phyloP scores from a whole-genome alignment of 768 basidiomycete species.

The Kwoniella pini region DNA sequence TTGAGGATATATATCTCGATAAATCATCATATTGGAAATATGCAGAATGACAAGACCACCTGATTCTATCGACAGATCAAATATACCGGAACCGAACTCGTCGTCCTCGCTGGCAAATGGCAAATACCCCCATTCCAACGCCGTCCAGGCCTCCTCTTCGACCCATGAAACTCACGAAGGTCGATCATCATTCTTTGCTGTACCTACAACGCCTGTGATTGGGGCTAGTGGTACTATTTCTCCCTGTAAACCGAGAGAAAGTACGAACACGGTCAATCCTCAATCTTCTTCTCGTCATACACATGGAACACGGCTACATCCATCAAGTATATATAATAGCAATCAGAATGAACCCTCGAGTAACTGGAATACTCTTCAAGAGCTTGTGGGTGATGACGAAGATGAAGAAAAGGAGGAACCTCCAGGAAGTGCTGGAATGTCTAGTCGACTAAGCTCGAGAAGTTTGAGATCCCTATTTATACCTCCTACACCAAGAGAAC shows the following conservation, averaged over 20 bases:
- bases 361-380: constrained; percentile 34
- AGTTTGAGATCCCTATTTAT: constrained; percentile 15
- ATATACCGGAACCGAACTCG: not conserved
- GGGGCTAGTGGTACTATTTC: not conserved
- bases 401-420: constrained; percentile 1
- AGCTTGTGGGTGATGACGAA: constrained; percentile 19
- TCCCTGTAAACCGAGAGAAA: constrained; percentile 5
- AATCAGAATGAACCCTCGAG: constrained; percentile 4
- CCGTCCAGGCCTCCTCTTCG: not conserved
- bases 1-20: not conserved
- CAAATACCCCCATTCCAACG: not conserved
- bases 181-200: constrained; percentile 2
- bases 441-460: constrained; percentile 4
- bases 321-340: not conserved
- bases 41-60: constrained; percentile 2
- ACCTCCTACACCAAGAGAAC: constrained; percentile 2
- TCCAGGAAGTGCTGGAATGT: not conserved
- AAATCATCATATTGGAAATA: too few relatives aligned
- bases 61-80: not conserved
- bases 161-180: not conserved
- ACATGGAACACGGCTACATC: not conserved
- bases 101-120: too few relatives aligned
- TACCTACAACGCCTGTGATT: not conserved
- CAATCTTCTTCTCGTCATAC: not conserved
- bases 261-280: not conserved